These are phyloP conservation scores for Sordariomycetes sp. DNA, from an alignment of 2,329 filamentous ascomycete genomes.

Conservation along the genomic window DNA sequence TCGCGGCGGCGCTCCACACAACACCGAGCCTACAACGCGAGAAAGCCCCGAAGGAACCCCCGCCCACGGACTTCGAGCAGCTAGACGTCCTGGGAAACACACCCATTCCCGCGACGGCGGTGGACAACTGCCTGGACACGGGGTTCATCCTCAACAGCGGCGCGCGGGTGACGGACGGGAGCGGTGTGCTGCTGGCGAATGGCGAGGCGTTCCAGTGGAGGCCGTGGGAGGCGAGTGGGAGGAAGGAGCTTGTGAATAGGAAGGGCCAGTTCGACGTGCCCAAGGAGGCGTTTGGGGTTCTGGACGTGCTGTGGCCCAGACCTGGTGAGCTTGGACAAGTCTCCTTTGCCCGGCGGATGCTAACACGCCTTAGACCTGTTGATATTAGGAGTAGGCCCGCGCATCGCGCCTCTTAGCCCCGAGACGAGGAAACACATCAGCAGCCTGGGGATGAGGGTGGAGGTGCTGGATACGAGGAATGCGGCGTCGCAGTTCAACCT, in stretches of 20 bases:
- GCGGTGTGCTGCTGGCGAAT: constrained; percentile 67
- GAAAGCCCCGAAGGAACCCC: not conserved
- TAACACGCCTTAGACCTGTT: constrained; percentile 55
- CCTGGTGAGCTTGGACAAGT: constrained; percentile 50
- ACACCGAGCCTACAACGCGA: not conserved
- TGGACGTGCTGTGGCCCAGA: constrained; percentile 76
- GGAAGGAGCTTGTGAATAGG: constrained; percentile 50
- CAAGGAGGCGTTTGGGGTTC: constrained; percentile 59
- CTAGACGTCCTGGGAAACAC: constrained; percentile 72
- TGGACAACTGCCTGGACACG: constrained; percentile 72
- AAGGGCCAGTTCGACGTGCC: constrained; percentile 76
- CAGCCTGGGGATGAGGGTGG: constrained; percentile 71
- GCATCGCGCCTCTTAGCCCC: constrained; percentile 66
- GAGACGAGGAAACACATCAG: constrained; percentile 63
- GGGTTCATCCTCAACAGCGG: constrained; percentile 86
- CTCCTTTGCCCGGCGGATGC: not conserved
- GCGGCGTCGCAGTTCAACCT: constrained; percentile 92
- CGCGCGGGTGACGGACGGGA: constrained; percentile 54
- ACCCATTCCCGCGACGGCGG: constrained; percentile 66
- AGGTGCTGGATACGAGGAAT: constrained; percentile 86
- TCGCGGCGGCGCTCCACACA: not conserved
- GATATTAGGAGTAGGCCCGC: constrained; percentile 74
- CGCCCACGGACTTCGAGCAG: constrained; percentile 51
- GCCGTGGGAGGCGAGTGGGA: constrained; percentile 55
- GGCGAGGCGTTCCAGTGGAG: constrained; percentile 85